These are phyloP conservation scores for Daldinia vernicosa DNA, from an alignment of 495 filamentous ascomycete species.

Conservation along the genomic window DNA sequence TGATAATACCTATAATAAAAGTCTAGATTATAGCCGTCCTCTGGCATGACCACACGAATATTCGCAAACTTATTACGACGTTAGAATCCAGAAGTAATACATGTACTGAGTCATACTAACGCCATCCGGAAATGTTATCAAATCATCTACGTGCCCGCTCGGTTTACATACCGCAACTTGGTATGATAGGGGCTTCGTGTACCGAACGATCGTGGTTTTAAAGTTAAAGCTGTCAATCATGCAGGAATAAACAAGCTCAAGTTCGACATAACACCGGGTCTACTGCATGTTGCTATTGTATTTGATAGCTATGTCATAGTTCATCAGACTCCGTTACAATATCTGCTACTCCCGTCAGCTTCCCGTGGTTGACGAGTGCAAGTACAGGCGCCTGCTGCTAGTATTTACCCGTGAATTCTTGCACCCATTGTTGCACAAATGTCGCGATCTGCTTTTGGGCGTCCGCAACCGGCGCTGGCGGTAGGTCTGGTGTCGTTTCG, in stretches of 20 bases:
- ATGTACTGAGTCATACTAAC: background rate
- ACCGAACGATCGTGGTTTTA: background rate
- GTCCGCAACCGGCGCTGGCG: slow-evolving; percentile 62
- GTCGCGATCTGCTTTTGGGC: slow-evolving; percentile 62
- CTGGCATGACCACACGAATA: background rate
- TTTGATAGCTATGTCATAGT: slow-evolving; percentile 30
- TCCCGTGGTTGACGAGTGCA: slow-evolving; percentile 22
- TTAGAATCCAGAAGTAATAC: background rate
- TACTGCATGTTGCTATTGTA: slow-evolving; percentile 26
- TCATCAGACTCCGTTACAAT: slow-evolving; percentile 30
- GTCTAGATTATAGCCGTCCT: background rate
- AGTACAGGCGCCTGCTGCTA: slow-evolving; percentile 33
- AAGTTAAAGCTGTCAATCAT: background rate
- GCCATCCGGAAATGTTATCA: background rate
- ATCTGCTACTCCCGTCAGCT: slow-evolving; percentile 40
- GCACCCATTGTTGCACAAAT: slow-evolving; percentile 74
- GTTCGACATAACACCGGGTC: slow-evolving; percentile 1
- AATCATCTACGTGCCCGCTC: background rate
- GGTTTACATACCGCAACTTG: background rate
- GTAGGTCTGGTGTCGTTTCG: slow-evolving; percentile 61
- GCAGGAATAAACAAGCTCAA: background rate
- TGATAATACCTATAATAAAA: background rate
- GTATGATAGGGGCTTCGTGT: background rate
- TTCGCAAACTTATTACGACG: background rate
- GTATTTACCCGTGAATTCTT: slow-evolving; percentile 55